Percentiles rank a stretch among this genome's conserved stretches.
phyloP scores from a whole-genome alignment of 306 rosid genomes.

The Sesbania bispinosa region DNA sequence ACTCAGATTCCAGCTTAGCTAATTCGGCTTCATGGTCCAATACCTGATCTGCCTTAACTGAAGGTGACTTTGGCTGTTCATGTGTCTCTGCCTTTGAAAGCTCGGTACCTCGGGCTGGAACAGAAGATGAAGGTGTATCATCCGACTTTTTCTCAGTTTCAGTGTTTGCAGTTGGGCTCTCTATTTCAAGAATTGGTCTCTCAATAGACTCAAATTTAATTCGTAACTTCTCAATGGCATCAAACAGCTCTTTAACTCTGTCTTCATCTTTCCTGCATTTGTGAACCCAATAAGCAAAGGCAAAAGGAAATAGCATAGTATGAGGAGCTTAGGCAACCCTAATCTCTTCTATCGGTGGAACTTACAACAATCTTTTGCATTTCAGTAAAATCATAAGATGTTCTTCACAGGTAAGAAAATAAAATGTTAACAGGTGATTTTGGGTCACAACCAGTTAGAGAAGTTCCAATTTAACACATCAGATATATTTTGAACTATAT shows the following conservation, averaged over 20 bases:
- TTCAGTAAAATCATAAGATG: neutral
- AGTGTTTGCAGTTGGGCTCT: slow-evolving; percentile 53
- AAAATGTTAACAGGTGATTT: neutral
- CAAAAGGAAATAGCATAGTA: neutral
- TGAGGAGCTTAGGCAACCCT: neutral
- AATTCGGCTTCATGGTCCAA: slow-evolving; percentile 76
- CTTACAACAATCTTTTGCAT: neutral
- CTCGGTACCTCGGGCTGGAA: slow-evolving; percentile 24
- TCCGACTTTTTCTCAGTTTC: slow-evolving; percentile 46
- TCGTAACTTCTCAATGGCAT: slow-evolving; percentile 61
- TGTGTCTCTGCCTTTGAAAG: slow-evolving; percentile 33
- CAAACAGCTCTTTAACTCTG: slow-evolving; percentile 67
- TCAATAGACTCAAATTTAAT: slow-evolving; percentile 70
- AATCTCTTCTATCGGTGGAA: neutral
- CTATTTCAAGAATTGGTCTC: slow-evolving; percentile 80
- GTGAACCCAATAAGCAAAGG: slow-evolving; percentile 14
- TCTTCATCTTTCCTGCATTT: slow-evolving; percentile 75
- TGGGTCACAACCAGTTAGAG: slow-evolving; percentile 1
- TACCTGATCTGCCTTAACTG: slow-evolving; percentile 41
- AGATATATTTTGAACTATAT: slow-evolving; percentile 7
- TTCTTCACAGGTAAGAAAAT: neutral
- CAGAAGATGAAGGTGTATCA: slow-evolving; percentile 31
- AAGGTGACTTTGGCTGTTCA: slow-evolving; percentile 37
- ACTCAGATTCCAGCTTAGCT: slow-evolving; percentile 86
- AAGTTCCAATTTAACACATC: neutral